These are phyloP conservation scores for Inga oerstediana DNA, from an alignment of 306 rosid genomes.

Conservation along the genomic window DNA sequence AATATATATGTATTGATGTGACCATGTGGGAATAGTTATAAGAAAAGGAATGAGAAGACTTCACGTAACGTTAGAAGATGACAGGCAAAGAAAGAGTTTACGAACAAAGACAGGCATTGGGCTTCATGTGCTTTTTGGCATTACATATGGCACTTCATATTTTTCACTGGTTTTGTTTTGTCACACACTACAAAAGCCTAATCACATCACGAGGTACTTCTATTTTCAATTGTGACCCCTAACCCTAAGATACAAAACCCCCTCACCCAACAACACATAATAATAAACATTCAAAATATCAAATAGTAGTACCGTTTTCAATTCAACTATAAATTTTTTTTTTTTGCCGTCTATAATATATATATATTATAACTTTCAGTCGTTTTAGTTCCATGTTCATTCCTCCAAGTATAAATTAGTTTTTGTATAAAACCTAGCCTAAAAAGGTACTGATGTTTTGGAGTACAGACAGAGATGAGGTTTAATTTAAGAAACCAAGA, in stretches of 20 bases:
- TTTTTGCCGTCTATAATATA: no score
- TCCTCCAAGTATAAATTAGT: not conserved
- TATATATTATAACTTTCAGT: not conserved
- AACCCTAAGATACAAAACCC: slow-evolving; percentile 10
- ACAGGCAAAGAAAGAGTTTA: slow-evolving; percentile 33
- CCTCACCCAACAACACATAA: not conserved
- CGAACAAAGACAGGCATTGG: slow-evolving; percentile 41
- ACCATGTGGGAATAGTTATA: slow-evolving; percentile 2
- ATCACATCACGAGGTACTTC: slow-evolving; percentile 4
- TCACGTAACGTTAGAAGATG: slow-evolving; percentile 15
- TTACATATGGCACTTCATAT: slow-evolving; percentile 27
- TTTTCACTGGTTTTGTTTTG: slow-evolving; percentile 37
- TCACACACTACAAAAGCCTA: slow-evolving; percentile 1
- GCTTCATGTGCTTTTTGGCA: slow-evolving; percentile 58
- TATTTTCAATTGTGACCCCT: not conserved
- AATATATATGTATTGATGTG: slow-evolving; percentile 22
- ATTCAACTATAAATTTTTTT: no score
- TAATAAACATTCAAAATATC: no score
- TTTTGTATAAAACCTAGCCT: not conserved
- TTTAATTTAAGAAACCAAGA: not conserved
- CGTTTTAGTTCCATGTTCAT: not conserved
- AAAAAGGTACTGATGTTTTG: not conserved
- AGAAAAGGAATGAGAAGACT: slow-evolving; percentile 38
- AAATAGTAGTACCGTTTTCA: no score
- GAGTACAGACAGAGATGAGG: not conserved